Conservation (phyloP, 306 rosid species). For the Malus orientalis region DNA sequence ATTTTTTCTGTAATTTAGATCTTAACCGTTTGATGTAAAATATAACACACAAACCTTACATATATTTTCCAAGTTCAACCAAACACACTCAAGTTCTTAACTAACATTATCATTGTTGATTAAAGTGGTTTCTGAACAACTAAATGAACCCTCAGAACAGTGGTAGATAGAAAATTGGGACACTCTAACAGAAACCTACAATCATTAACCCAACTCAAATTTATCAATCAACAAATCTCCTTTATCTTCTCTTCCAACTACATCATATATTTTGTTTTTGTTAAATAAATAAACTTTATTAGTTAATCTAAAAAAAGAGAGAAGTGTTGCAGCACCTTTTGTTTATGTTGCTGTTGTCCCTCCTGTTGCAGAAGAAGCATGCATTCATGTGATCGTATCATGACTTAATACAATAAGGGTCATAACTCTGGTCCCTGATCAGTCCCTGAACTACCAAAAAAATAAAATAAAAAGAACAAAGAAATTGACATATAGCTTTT, state of each 20-base stretch:
- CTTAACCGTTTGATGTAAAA: no score
- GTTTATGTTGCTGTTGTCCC: not conserved
- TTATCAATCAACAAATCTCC: not conserved
- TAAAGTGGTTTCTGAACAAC: constrained; percentile 11
- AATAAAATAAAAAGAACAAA: not conserved
- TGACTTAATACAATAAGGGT: constrained; percentile 9
- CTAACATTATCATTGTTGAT: constrained; percentile 28
- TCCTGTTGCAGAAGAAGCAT: constrained; percentile 16
- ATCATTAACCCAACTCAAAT: not conserved
- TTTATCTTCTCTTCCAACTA: not conserved
- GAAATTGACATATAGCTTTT: constrained; percentile 29
- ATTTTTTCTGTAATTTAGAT: no score
- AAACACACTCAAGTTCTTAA: constrained; percentile 25
- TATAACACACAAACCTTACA: no score
- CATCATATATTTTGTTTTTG: no score
- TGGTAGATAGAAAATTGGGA: not conserved
- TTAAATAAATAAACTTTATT: no score
- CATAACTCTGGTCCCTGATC: constrained; percentile 26
- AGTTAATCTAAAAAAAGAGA: no score
- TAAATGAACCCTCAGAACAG: constrained; percentile 4
- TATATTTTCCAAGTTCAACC: not conserved
- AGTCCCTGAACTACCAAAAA: constrained; percentile 28
- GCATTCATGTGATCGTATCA: constrained; percentile 34
- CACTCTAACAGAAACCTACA: not conserved
- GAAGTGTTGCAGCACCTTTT: not conserved